Evolutionary conservation across 1,284 basidiomycete species (phyloP).

Genomic region (Sporisorium graminicola): DNA sequence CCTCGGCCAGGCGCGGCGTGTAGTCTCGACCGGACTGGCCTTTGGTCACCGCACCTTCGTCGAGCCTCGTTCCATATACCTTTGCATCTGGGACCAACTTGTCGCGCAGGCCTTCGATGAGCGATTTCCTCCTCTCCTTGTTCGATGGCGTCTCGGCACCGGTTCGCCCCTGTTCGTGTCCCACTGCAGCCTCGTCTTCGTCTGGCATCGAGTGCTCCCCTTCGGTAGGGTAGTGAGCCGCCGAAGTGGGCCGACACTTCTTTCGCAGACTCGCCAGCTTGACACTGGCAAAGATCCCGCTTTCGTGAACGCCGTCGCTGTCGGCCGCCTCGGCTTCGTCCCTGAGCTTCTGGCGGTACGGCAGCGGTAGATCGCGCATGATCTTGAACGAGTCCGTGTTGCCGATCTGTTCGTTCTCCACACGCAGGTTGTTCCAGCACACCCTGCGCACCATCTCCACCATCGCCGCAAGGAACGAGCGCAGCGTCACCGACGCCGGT

Average conservation of each 20-base stretch:
- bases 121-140: conserved; percentile 9
- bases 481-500: conserved; percentile 74
- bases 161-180: too few species aligned
- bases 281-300: conserved; percentile 34
- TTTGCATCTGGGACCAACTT: conserved; percentile 34
- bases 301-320: conserved; percentile 9
- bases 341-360: conserved; percentile 44
- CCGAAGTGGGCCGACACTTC: conserved; percentile 5
- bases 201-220: background rate
- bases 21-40: conserved; percentile 39
- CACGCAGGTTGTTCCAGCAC: conserved; percentile 88
- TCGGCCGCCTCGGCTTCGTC: conserved; percentile 1
- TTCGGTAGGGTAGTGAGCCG: background rate
- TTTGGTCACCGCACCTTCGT: conserved; percentile 40
- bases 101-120: conserved; percentile 30
- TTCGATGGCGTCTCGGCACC: background rate
- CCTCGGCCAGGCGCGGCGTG: conserved; percentile 19
- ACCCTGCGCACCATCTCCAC: conserved; percentile 84
- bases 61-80: conserved; percentile 20
- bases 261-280: conserved; percentile 20
- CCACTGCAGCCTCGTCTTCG: background rate
- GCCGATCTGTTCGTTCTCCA: conserved; percentile 85
- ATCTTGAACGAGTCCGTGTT: conserved; percentile 64
- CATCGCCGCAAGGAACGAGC: conserved; percentile 79
- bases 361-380: conserved; percentile 58